These are phyloP conservation scores for Aureobasidium pullulans DNA, from an alignment of 2,329 filamentous ascomycete species.

Conservation along the genomic window DNA sequence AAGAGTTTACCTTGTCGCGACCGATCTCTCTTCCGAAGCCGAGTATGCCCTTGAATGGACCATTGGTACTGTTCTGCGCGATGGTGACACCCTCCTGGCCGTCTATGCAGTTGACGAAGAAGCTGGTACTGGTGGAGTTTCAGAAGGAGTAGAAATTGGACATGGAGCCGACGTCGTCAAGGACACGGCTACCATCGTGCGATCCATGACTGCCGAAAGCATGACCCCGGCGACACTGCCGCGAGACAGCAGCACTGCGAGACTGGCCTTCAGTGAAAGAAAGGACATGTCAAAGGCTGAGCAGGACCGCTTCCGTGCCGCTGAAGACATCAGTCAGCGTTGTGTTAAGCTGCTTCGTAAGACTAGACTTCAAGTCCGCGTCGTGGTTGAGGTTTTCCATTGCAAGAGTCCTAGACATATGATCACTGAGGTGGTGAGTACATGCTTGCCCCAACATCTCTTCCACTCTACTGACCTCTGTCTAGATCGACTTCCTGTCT, in stretches of 20 bases:
- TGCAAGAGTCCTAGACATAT: slow-evolving; percentile 97
- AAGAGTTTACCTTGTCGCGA: slow-evolving; percentile 91
- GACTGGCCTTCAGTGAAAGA: neutral
- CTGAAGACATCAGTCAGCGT: slow-evolving; percentile 75
- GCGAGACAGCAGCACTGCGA: slow-evolving; percentile 21
- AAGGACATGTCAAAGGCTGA: slow-evolving; percentile 48
- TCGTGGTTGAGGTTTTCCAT: slow-evolving; percentile 93
- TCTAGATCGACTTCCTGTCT: slow-evolving; percentile 74
- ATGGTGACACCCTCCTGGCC: slow-evolving; percentile 87
- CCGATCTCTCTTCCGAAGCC: slow-evolving; percentile 87
- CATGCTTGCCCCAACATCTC: neutral
- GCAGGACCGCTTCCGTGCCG: slow-evolving; percentile 70
- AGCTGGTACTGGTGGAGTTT: slow-evolving; percentile 41
- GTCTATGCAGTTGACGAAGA: slow-evolving; percentile 95
- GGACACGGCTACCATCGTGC: slow-evolving; percentile 67
- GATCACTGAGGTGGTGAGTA: slow-evolving; percentile 76
- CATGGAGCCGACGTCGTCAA: slow-evolving; percentile 69
- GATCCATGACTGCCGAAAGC: slow-evolving; percentile 47
- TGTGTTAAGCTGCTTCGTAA: slow-evolving; percentile 82
- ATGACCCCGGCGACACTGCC: slow-evolving; percentile 15
- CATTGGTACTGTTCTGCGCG: slow-evolving; percentile 85
- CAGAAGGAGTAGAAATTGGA: slow-evolving; percentile 49
- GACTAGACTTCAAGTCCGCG: slow-evolving; percentile 83
- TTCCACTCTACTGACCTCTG: neutral
- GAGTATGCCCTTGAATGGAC: slow-evolving; percentile 96